phyloP scores from a whole-genome alignment of 179 eudicot genomes.

The Nepenthes alata region DNA sequence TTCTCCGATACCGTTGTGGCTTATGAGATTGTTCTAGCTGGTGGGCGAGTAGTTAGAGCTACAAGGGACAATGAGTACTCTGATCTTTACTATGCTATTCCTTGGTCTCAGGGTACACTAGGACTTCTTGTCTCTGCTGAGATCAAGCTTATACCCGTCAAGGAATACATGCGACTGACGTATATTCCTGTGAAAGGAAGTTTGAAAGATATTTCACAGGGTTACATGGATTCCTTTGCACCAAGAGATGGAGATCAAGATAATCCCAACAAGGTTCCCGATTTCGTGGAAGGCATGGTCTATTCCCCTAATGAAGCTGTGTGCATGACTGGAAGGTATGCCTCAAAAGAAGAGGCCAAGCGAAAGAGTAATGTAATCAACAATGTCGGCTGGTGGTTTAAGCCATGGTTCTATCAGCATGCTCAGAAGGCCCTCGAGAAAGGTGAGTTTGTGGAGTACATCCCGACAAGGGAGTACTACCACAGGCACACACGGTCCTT shows the following conservation, averaged over 20 bases:
- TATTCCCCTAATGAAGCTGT: constrained; percentile 60
- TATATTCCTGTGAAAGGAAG: constrained; percentile 66
- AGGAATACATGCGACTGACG: constrained; percentile 85
- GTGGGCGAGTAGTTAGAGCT: constrained; percentile 76
- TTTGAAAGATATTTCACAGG: constrained; percentile 69
- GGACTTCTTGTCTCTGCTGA: constrained; percentile 93
- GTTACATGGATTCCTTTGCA: constrained; percentile 64
- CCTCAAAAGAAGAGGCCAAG: constrained; percentile 74
- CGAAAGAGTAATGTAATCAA: constrained; percentile 68
- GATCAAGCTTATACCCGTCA: constrained; percentile 77
- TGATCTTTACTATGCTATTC: constrained; percentile 82
- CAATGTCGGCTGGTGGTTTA: constrained; percentile 70
- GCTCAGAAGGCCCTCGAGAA: constrained; percentile 55
- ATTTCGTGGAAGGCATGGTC: constrained; percentile 74
- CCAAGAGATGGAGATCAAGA: constrained; percentile 85
- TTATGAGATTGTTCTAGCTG: constrained; percentile 79
- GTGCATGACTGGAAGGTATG: constrained; percentile 78
- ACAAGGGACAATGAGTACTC: constrained; percentile 86
- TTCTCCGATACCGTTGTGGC: constrained; percentile 92
- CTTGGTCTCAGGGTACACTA: constrained; percentile 98
- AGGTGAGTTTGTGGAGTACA: constrained; percentile 90
- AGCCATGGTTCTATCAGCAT: constrained; percentile 95
- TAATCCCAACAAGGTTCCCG: constrained; percentile 73
- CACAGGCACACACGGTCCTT: constrained; percentile 89
- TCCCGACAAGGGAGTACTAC: constrained; percentile 85